A percentile compares a stretch with the other conserved stretches of the same genome.
These are phyloP conservation scores for Aspergillus sparsus DNA, from an alignment of 495 filamentous ascomycete genomes.

Conservation along the genomic window DNA sequence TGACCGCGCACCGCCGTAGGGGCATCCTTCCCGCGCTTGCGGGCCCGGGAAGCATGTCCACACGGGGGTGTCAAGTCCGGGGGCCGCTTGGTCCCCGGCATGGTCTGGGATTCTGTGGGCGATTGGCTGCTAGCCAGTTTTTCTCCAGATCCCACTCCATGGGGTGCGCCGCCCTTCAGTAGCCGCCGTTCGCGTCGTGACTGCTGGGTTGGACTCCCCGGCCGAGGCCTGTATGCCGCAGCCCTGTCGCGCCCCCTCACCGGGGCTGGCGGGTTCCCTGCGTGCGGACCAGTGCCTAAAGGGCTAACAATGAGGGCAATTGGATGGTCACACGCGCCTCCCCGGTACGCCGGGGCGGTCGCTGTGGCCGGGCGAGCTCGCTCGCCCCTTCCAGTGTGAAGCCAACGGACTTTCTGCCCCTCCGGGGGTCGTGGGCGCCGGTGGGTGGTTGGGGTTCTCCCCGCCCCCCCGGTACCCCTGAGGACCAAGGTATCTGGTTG, in stretches of 20 bases:
- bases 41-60: slow-evolving; percentile 1
- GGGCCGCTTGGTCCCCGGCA: slow-evolving; percentile 3
- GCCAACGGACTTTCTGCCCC: not conserved
- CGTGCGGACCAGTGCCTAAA: slow-evolving; percentile 3
- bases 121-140: slow-evolving; percentile 1
- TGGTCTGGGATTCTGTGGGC: slow-evolving; percentile 4
- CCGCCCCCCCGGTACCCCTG: not conserved
- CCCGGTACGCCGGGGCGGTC: slow-evolving; percentile 3
- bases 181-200: slow-evolving; percentile 2
- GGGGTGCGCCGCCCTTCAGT: slow-evolving; percentile 5
- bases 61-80: slow-evolving; percentile 4
- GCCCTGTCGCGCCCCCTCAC: slow-evolving; percentile 2
- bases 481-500: slow-evolving; percentile 7
- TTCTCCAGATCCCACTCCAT: not conserved
- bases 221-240: slow-evolving; percentile 5
- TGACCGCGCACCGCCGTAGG: not conserved
- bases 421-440: not conserved
- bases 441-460: not conserved
- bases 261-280: not conserved
- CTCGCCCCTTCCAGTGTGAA: not conserved
- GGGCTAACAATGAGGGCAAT: slow-evolving; percentile 3
- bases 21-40: not conserved
- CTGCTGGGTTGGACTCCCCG: slow-evolving; percentile 1
- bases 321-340: slow-evolving; percentile 1
- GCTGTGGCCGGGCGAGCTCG: not conserved